phyloP scores from a whole-genome alignment of 306 rosid species.

The Echinosophora koreensis region DNA sequence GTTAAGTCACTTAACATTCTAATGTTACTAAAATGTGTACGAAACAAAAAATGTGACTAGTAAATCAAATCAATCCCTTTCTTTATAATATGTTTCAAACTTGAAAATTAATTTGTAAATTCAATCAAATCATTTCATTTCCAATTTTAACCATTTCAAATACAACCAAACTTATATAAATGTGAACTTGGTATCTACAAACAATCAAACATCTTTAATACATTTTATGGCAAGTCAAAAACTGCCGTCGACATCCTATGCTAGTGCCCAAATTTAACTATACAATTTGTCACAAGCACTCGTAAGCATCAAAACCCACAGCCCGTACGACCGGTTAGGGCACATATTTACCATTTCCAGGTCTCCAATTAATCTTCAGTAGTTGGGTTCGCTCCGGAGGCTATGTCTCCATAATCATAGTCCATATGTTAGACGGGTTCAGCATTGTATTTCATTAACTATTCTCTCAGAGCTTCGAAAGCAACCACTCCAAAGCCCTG shows the following conservation, averaged over 20 bases:
- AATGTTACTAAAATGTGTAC: not conserved
- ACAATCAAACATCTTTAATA: no score
- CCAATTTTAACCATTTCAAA: not conserved
- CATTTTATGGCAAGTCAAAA: no score
- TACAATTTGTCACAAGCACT: no score
- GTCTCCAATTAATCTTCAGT: not conserved
- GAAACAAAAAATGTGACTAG: not conserved
- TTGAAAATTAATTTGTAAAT: not conserved
- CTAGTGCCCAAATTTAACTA: no score
- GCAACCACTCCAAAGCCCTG: not conserved
- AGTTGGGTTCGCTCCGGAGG: not conserved
- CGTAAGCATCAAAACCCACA: no score
- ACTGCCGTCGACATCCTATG: no score
- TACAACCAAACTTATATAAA: not conserved
- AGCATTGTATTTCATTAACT: not conserved
- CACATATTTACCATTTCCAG: no score
- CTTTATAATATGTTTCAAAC: no score
- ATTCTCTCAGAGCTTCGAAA: not conserved
- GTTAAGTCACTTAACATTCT: not conserved
- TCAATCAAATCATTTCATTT: not conserved
- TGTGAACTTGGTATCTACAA: no score
- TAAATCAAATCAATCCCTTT: no score
- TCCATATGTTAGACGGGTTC: not conserved
- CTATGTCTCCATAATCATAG: no score
- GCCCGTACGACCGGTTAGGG: no score